Evolutionary conservation across 306 rosid species (phyloP).

Genomic region (Hippophae rhamnoides): DNA sequence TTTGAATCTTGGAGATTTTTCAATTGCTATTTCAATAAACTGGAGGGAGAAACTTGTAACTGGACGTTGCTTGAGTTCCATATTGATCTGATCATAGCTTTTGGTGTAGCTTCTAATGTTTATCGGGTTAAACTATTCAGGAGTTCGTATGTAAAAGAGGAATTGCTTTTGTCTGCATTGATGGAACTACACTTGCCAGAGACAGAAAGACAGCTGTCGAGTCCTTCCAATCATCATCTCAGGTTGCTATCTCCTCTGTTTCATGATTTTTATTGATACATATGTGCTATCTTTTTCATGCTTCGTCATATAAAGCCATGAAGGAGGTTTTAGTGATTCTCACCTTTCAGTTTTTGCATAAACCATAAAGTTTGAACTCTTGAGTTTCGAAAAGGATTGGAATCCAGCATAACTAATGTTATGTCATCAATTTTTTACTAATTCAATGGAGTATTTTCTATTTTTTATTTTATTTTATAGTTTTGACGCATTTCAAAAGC

Average conservation of each 20-base stretch:
- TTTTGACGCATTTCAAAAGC: no score
- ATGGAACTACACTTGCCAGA: conserved; percentile 80
- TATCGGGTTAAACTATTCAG: conserved; percentile 24
- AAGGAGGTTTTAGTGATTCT: neutral
- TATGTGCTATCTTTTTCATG: conserved; percentile 1
- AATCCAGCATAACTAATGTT: no score
- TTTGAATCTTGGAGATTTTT: no score
- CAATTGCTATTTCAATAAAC: no score
- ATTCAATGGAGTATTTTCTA: no score
- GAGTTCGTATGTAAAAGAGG: conserved; percentile 74
- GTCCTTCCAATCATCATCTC: conserved; percentile 57
- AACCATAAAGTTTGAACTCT: no score
- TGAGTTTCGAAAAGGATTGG: no score
- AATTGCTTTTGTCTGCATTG: conserved; percentile 73
- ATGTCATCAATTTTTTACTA: no score
- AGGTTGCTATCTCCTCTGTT: conserved; percentile 35
- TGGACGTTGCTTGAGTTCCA: no score
- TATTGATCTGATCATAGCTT: neutral
- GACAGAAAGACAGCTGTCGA: conserved; percentile 78
- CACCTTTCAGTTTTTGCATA: no score
- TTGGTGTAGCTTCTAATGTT: conserved; percentile 1
- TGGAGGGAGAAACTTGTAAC: no score
- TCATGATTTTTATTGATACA: neutral
- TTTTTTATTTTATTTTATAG: no score
- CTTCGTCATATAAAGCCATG: neutral